Evolutionary conservation across 257 asterid species (phyloP).

Genomic region (Plectranthus barbatus): DNA sequence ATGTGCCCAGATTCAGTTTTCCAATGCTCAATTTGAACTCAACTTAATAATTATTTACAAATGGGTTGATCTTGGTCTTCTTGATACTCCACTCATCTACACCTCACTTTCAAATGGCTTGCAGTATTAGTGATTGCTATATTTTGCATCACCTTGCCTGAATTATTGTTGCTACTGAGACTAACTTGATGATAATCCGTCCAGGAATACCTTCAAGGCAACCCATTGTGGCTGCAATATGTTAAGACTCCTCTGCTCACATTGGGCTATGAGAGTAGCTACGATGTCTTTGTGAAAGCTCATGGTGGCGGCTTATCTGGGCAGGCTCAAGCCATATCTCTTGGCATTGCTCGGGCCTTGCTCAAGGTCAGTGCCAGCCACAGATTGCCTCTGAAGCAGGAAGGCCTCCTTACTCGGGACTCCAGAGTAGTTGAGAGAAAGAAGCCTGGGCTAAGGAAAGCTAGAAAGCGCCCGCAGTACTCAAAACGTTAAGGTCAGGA

Average conservation of each 20-base stretch:
- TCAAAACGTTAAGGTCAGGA: conserved; percentile 81
- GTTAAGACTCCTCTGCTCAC: conserved; percentile 72
- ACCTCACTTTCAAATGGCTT: no score
- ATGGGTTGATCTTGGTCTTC: no score
- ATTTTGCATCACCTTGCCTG: no score
- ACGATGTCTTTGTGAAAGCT: conserved; percentile 86
- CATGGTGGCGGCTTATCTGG: conserved; percentile 96
- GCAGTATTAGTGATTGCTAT: no score
- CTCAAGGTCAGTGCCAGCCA: conserved; percentile 84
- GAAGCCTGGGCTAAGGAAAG: conserved; percentile 84
- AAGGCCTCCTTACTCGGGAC: conserved; percentile 92
- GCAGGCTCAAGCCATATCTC: conserved; percentile 89
- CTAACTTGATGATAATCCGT: neutral
- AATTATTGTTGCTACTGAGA: neutral
- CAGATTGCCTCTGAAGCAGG: conserved; percentile 65
- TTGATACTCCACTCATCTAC: no score
- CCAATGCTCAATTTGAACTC: no score
- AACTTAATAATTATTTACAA: no score
- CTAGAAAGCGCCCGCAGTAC: conserved; percentile 95
- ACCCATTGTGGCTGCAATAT: conserved; percentile 92
- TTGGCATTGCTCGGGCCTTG: conserved; percentile 93
- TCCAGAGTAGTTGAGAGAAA: conserved; percentile 93
- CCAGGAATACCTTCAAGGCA: conserved; percentile 97
- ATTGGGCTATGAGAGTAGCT: conserved; percentile 80
- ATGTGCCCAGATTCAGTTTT: no score